Evolutionary conservation across 169 alveolate genomes (phyloP).

Genomic region (Cryptosporidium ubiquitum): DNA sequence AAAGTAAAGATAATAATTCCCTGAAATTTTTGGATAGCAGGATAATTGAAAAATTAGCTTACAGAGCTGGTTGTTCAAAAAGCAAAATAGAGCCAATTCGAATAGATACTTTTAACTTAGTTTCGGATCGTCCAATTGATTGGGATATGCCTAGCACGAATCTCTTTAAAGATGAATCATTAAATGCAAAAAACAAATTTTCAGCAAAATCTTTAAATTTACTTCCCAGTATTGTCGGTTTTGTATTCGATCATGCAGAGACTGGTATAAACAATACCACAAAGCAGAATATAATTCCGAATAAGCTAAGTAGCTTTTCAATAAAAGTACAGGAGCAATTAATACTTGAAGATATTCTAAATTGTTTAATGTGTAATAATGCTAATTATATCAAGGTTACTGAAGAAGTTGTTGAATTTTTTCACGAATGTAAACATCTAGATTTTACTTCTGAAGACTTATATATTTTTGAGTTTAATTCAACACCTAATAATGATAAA

Average conservation of each 20-base stretch:
- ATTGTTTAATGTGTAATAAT: constrained; percentile 12
- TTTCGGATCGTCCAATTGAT: constrained; percentile 57
- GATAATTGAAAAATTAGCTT: not conserved
- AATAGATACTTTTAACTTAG: not conserved
- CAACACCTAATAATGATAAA: not conserved
- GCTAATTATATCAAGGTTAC: constrained; percentile 46
- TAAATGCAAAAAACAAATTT: not conserved
- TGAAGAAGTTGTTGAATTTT: constrained; percentile 2
- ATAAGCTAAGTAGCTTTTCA: constrained; percentile 1
- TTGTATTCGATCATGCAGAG: constrained; percentile 44
- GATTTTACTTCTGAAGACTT: not conserved
- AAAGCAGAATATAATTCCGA: not conserved
- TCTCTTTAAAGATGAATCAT: not conserved
- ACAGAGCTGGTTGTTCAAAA: not conserved
- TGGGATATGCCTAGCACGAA: constrained; percentile 1
- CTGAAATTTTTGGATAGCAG: not conserved
- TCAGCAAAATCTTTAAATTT: not conserved
- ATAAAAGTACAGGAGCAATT: constrained; percentile 50
- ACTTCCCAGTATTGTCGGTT: constrained; percentile 13
- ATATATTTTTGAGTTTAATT: not conserved
- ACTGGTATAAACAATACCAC: not conserved
- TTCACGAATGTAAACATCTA: not conserved
- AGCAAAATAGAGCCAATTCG: constrained; percentile 1
- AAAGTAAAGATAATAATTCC: not conserved
- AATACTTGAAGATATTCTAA: constrained; percentile 52